Evolutionary conservation across 1,284 basidiomycete species (phyloP).

Genomic region (Cystobasidiaceae sp.): DNA sequence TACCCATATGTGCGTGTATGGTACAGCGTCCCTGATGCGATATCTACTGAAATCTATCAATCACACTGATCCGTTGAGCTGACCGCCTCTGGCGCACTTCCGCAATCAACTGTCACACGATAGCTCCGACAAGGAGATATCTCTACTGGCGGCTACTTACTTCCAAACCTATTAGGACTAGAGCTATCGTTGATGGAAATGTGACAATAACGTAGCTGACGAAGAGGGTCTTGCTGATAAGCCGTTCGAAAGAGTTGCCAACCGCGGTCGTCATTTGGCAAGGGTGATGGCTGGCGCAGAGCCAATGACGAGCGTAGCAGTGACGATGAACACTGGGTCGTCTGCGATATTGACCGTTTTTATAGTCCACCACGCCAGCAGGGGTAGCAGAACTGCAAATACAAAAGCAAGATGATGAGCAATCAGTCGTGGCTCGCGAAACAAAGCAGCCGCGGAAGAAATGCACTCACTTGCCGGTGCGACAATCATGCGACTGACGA

Average conservation of each 20-base stretch:
- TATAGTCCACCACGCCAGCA: constrained; percentile 40
- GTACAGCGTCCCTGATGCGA: no score
- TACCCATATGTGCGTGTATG: no score
- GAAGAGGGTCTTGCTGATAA: constrained; percentile 40
- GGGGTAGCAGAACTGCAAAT: constrained; percentile 46
- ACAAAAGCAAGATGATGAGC: no score
- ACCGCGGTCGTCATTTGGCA: constrained; percentile 38
- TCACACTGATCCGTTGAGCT: no score
- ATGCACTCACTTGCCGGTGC: constrained; percentile 28
- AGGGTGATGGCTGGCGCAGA: constrained; percentile 41
- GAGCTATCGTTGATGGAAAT: constrained; percentile 25
- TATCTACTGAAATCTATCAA: no score
- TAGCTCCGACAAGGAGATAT: no score
- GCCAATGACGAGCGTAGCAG: constrained; percentile 40
- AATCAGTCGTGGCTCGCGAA: no score
- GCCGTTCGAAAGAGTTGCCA: constrained; percentile 32
- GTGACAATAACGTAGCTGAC: constrained; percentile 44
- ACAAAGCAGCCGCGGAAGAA: no score
- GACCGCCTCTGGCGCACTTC: no score
- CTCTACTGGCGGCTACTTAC: no score
- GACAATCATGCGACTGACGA: constrained; percentile 30
- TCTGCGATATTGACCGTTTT: constrained; percentile 39
- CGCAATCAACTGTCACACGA: no score
- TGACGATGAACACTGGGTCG: constrained; percentile 40
- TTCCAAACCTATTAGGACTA: constrained; percentile 22